These are phyloP conservation scores for Trametes cingulata DNA, from an alignment of 768 basidiomycete species.

Conservation along the genomic window DNA sequence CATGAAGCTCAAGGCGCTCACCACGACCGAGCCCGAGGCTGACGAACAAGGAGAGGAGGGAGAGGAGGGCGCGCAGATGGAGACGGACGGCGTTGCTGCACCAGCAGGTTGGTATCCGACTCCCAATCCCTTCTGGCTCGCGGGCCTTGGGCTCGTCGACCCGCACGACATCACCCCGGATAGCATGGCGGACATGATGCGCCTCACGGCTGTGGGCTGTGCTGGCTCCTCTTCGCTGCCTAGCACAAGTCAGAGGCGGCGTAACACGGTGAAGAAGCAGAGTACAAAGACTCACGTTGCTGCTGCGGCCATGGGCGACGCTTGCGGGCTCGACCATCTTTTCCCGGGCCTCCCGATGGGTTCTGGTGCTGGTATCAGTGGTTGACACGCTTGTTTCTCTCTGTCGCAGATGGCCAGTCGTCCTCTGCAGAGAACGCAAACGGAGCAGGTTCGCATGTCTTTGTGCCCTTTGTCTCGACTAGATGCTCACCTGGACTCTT, in stretches of 20 bases:
- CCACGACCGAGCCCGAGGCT: conserved; percentile 40
- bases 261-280: background rate
- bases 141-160: conserved; percentile 53
- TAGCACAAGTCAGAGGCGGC: background rate
- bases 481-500: background rate
- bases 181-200: conserved; percentile 35
- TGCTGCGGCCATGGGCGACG: background rate
- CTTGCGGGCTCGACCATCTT: conserved; percentile 22
- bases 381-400: conserved; percentile 10
- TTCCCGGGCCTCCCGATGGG: conserved; percentile 12
- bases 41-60: conserved; percentile 30
- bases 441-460: conserved; percentile 20
- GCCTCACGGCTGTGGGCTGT: conserved; percentile 12
- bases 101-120: conserved; percentile 61
- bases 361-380: conserved; percentile 6
- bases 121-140: conserved; percentile 10
- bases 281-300: background rate
- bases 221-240: background rate
- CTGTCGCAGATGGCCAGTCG: conserved; percentile 15
- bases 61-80: conserved; percentile 29
- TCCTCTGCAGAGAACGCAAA: conserved; percentile 9
- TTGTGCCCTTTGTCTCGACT: background rate
- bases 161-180: conserved; percentile 55
- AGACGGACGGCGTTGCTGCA: conserved; percentile 33
- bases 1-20: conserved; percentile 55